These are phyloP conservation scores for Hypoxylon rickii DNA, from an alignment of 495 filamentous ascomycete genomes.

Conservation along the genomic window DNA sequence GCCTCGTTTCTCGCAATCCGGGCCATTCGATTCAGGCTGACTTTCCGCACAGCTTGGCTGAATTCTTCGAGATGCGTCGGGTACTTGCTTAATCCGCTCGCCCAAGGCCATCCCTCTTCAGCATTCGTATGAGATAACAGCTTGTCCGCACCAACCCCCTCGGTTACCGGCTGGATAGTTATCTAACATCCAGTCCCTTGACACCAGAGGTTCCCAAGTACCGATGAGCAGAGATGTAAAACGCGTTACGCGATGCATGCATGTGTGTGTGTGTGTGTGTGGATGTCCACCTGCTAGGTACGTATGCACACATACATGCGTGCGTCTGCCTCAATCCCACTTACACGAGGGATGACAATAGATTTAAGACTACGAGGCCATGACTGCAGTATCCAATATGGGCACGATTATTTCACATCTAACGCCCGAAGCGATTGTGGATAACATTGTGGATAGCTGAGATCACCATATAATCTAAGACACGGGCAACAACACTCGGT, in stretches of 20 bases:
- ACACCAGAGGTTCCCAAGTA: too few species aligned
- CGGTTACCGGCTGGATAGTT: constrained; percentile 18
- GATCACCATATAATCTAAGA: constrained; percentile 22
- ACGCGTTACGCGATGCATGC: constrained; percentile 24
- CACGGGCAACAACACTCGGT: too few species aligned
- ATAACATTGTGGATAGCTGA: too few species aligned
- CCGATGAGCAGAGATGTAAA: constrained; percentile 6
- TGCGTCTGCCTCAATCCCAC: constrained; percentile 20
- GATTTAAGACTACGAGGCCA: constrained; percentile 5
- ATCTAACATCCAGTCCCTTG: constrained; percentile 12
- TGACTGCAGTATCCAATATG: constrained; percentile 20
- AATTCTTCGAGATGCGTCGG: constrained; percentile 33
- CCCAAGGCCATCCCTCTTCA: constrained; percentile 4
- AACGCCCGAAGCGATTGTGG: constrained; percentile 23
- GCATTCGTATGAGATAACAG: background rate
- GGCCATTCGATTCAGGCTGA: constrained; percentile 15
- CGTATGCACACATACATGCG: constrained; percentile 16
- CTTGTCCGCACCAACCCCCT: constrained; percentile 10
- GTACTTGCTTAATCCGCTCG: constrained; percentile 28
- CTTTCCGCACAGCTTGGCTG: constrained; percentile 7
- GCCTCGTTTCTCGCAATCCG: constrained; percentile 11
- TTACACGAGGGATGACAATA: constrained; percentile 25
- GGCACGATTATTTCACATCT: constrained; percentile 10
- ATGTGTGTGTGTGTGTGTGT: constrained; percentile 5
- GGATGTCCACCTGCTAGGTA: background rate